Evolutionary conservation across 257 asterid genomes (phyloP).

Genomic region (Solanum appendiculatum): DNA sequence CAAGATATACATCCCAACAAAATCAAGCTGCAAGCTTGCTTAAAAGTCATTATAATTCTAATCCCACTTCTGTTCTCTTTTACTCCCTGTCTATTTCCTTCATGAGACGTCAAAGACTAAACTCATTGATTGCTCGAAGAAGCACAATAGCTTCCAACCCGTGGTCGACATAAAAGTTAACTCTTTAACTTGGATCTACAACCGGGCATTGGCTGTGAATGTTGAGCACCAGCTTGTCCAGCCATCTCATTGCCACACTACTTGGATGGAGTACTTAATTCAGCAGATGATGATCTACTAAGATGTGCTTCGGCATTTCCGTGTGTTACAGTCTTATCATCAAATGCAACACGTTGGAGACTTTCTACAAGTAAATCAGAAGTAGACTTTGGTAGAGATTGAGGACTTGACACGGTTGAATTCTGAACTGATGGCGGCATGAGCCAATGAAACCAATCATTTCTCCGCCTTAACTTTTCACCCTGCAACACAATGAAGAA

Average conservation of each 20-base stretch:
- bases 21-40: constrained; percentile 4
- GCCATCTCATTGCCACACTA: neutral
- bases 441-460: constrained; percentile 60
- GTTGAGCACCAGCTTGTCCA: neutral
- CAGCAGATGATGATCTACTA: constrained; percentile 20
- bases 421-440: constrained; percentile 24
- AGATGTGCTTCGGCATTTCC: constrained; percentile 6
- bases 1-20: constrained; percentile 12
- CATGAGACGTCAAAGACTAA: constrained; percentile 14
- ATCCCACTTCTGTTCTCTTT: constrained; percentile 5
- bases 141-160: neutral
- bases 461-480: constrained; percentile 50
- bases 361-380: constrained; percentile 30
- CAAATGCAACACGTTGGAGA: constrained; percentile 28
- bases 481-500: constrained; percentile 28
- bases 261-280: constrained; percentile 12
- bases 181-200: neutral
- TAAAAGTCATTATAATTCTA: constrained; percentile 3
- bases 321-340: constrained; percentile 13
- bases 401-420: constrained; percentile 28
- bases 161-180: neutral
- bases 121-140: constrained; percentile 5
- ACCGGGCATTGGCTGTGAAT: neutral
- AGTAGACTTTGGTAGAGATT: constrained; percentile 11
- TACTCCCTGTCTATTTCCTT: neutral